Evolutionary conservation across 2,329 filamentous ascomycete species (phyloP).

Genomic region (Diplodia corticola): DNA sequence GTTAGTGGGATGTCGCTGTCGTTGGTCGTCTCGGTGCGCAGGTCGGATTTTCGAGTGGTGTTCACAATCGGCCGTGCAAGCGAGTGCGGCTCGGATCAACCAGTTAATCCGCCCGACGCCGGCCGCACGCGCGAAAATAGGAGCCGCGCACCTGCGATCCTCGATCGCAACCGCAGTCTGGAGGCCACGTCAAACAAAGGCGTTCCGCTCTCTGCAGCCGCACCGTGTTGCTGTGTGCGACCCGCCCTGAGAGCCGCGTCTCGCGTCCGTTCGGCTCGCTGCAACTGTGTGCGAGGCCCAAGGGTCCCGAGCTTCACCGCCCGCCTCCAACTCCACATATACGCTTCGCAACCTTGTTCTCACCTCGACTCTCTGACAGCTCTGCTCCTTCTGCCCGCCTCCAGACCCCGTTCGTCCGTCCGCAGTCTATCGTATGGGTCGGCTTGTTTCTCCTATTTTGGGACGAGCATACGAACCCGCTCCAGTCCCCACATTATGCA

Average conservation of each 20-base stretch:
- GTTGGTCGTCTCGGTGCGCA: conserved; percentile 23
- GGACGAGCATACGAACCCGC: background rate
- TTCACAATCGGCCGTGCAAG: conserved; percentile 18
- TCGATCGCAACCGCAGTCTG: background rate
- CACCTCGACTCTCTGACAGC: background rate
- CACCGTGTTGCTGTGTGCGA: background rate
- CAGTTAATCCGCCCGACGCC: conserved; percentile 5
- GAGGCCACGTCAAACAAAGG: background rate
- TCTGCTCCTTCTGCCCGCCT: background rate
- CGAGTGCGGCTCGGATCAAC: conserved; percentile 13
- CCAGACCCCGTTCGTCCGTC: too few relatives aligned
- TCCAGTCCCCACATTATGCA: background rate
- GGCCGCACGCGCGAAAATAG: conserved; percentile 11
- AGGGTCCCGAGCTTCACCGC: background rate
- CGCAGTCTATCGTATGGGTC: too few relatives aligned
- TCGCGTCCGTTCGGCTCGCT: background rate
- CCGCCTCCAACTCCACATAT: background rate
- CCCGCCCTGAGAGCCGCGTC: background rate
- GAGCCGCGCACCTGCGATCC: conserved; percentile 13
- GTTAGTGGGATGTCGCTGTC: conserved; percentile 24
- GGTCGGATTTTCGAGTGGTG: conserved; percentile 20
- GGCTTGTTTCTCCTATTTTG: background rate
- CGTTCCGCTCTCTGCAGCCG: background rate
- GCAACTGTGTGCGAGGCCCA: background rate
- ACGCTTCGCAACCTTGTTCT: background rate